A percentile compares a stretch with the other conserved stretches of the same genome.
phyloP scores from a whole-genome alignment of 2,329 filamentous ascomycete genomes.

The Colletotrichum tropicicola region DNA sequence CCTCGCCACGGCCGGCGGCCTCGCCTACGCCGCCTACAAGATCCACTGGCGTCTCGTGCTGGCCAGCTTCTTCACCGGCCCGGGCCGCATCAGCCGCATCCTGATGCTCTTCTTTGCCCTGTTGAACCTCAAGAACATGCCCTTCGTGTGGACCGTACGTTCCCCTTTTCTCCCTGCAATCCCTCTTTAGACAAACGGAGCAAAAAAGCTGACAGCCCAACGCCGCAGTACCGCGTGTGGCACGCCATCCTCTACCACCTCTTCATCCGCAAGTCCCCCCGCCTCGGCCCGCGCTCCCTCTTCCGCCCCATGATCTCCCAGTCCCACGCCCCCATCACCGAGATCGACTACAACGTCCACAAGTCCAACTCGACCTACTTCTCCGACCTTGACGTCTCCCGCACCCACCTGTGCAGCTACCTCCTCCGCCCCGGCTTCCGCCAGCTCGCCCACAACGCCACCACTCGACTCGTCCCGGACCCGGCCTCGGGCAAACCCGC shows the following conservation, averaged over 20 bases:
- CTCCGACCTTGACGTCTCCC: constrained; percentile 82
- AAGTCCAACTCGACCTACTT: constrained; percentile 90
- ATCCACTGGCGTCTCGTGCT: constrained; percentile 51
- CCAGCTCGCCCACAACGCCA: constrained; percentile 57
- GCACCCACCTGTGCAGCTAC: constrained; percentile 81
- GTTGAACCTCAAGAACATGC: constrained; percentile 78
- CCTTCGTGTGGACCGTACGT: constrained; percentile 79
- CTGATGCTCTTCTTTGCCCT: constrained; percentile 64
- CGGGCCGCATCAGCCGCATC: constrained; percentile 62
- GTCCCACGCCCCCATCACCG: constrained; percentile 74
- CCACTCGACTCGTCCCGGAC: constrained; percentile 59
- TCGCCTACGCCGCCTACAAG: constrained; percentile 57
- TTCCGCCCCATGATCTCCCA: constrained; percentile 77
- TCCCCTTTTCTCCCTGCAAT: neutral
- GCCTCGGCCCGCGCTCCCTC: constrained; percentile 68
- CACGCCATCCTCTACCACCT: constrained; percentile 65
- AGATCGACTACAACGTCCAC: constrained; percentile 89
- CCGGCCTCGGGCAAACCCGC: constrained; percentile 57
- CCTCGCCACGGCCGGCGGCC: constrained; percentile 50
- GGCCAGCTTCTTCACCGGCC: constrained; percentile 59
- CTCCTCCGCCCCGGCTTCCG: constrained; percentile 69
- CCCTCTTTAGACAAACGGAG: neutral
- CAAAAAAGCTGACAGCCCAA: neutral
- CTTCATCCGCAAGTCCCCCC: constrained; percentile 56
- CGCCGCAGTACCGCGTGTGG: constrained; percentile 63